These are phyloP conservation scores for Cordyceps pruinosa DNA, from an alignment of 2,329 filamentous ascomycete genomes.

Conservation along the genomic window DNA sequence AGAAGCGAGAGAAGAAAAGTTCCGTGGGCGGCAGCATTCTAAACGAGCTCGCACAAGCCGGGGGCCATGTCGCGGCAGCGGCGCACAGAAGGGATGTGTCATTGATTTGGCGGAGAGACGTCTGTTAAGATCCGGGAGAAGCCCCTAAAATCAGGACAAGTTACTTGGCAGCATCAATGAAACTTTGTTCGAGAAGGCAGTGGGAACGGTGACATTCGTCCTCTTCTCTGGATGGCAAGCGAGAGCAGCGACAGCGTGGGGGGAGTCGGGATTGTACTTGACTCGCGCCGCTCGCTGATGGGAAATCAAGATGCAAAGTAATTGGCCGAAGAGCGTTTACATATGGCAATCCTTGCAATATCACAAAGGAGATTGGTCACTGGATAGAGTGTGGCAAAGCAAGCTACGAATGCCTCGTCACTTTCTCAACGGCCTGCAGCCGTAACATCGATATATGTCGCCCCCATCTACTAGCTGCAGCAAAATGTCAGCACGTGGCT, in stretches of 20 bases:
- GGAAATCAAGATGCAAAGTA: background rate
- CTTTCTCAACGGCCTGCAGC: background rate
- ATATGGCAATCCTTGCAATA: background rate
- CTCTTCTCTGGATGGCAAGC: background rate
- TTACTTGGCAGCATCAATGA: no score
- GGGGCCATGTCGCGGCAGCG: background rate
- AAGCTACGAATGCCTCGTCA: no score
- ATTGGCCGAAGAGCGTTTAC: background rate
- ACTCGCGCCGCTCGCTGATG: background rate
- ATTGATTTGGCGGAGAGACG: background rate
- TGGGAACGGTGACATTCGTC: background rate
- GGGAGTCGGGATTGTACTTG: background rate
- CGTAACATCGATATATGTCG: background rate
- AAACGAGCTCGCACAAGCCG: background rate
- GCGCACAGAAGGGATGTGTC: background rate
- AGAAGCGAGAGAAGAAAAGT: background rate
- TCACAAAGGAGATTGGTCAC: background rate
- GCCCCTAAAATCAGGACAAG: no score
- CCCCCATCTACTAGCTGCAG: background rate
- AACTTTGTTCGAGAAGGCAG: constrained; percentile 1
- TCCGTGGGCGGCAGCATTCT: background rate
- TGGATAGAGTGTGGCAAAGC: no score
- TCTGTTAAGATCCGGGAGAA: background rate
- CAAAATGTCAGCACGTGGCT: background rate
- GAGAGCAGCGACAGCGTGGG: background rate